A percentile compares a stretch with the other conserved stretches of the same genome.
phyloP scores from a whole-genome alignment of 2,329 filamentous ascomycete genomes.

The Magnaporthiopsis rhizophila region DNA sequence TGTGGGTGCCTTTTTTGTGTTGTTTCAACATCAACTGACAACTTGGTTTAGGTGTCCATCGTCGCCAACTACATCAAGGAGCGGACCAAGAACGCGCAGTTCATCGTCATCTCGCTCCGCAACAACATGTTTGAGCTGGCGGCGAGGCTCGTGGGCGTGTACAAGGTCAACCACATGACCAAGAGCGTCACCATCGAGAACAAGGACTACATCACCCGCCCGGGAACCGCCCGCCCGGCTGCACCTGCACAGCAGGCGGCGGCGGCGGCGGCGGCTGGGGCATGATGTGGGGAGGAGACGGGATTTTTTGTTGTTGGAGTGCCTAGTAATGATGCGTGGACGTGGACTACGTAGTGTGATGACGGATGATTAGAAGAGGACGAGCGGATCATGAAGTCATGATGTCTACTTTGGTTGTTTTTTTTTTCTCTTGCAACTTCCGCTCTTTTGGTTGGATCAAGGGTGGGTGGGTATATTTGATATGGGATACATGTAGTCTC shows the following conservation, averaged over 20 bases:
- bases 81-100: constrained; percentile 97
- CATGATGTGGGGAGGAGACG: background rate
- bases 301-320: background rate
- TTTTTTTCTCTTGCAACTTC: background rate
- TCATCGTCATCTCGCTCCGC: constrained; percentile 93
- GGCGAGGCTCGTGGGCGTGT: constrained; percentile 89
- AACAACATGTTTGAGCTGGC: constrained; percentile 99
- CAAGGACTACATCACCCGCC: constrained; percentile 58
- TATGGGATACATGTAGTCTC: background rate
- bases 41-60: constrained; percentile 66
- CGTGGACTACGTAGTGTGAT: background rate
- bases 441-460: background rate
- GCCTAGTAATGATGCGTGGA: background rate
- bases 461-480: background rate
- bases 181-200: constrained; percentile 89
- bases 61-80: constrained; percentile 99
- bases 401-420: background rate
- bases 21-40: background rate
- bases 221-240: constrained; percentile 16
- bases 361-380: background rate
- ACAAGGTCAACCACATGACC: constrained; percentile 99
- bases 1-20: constrained; percentile 11
- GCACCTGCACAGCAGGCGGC: constrained; percentile 14
- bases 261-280: background rate
- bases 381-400: constrained; percentile 4